A percentile compares a stretch with the other conserved stretches of the same genome.
phyloP scores from a whole-genome alignment of 805 yeast species.

The Tetrapisispora iriomotensis region DNA sequence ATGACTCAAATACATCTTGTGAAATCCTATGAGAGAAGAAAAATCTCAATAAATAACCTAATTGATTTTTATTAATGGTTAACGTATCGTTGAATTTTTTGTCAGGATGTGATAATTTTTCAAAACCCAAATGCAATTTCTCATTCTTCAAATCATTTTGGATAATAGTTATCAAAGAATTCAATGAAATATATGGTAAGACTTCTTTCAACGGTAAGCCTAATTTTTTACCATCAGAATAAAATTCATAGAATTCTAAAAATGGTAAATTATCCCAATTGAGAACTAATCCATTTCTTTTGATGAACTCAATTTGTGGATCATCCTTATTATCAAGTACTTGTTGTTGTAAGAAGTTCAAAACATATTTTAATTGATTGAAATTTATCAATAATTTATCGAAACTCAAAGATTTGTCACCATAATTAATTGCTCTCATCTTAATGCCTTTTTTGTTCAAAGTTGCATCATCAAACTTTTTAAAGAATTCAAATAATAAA shows the following conservation, averaged over 20 bases:
- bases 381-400: constrained; percentile 28
- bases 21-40: constrained; percentile 34
- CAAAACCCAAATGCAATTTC: constrained; percentile 27
- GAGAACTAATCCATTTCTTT: constrained; percentile 19
- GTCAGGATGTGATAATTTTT: constrained; percentile 23
- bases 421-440: constrained; percentile 30
- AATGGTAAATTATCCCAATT: constrained; percentile 30
- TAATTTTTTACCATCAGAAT: constrained; percentile 1
- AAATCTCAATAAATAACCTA: constrained; percentile 25
- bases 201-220: constrained; percentile 2
- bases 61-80: constrained; percentile 30
- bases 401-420: constrained; percentile 31
- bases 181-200: constrained; percentile 28
- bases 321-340: constrained; percentile 14
- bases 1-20: constrained; percentile 27
- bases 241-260: constrained; percentile 21
- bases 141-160: constrained; percentile 34
- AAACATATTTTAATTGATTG: constrained; percentile 26
- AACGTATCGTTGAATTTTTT: constrained; percentile 18
- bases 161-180: constrained; percentile 33
- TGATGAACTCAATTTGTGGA: constrained; percentile 14
- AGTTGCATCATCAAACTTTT: constrained; percentile 34
- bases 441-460: constrained; percentile 6
- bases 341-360: constrained; percentile 26
- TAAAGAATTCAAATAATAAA: constrained; percentile 44